Evolutionary conservation across 2,329 filamentous ascomycete genomes (phyloP).

Genomic region (Alternaria atra): DNA sequence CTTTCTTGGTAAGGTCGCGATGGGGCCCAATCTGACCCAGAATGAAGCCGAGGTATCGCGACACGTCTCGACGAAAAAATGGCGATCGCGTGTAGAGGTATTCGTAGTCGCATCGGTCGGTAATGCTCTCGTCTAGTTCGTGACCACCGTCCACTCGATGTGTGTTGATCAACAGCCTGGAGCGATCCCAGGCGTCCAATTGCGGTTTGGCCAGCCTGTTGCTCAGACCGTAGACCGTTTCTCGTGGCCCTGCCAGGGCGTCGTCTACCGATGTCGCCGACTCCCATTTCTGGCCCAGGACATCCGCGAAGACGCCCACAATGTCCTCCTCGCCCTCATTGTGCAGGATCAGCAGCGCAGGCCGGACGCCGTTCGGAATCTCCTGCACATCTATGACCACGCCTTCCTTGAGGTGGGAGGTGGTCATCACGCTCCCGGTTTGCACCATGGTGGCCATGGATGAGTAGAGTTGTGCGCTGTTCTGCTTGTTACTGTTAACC

Average conservation of each 20-base stretch:
- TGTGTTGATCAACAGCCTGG: slow-evolving; percentile 76
- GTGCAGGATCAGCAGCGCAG: slow-evolving; percentile 67
- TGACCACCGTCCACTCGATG: slow-evolving; percentile 73
- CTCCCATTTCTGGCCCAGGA: slow-evolving; percentile 76
- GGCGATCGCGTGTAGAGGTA: slow-evolving; percentile 80
- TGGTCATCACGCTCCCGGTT: slow-evolving; percentile 40
- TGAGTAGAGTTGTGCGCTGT: slow-evolving; percentile 26
- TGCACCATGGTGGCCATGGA: slow-evolving; percentile 53
- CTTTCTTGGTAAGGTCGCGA: slow-evolving; percentile 78
- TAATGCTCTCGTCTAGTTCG: slow-evolving; percentile 71
- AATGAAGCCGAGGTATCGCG: slow-evolving; percentile 80
- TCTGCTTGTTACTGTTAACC: slow-evolving; percentile 38
- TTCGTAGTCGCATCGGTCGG: slow-evolving; percentile 80
- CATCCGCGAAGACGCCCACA: slow-evolving; percentile 77
- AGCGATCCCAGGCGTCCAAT: slow-evolving; percentile 64
- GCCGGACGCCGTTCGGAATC: slow-evolving; percentile 43
- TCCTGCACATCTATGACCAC: slow-evolving; percentile 48
- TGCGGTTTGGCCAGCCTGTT: slow-evolving; percentile 66
- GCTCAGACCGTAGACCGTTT: slow-evolving; percentile 73
- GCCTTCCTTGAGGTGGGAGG: slow-evolving; percentile 43
- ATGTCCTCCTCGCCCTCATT: slow-evolving; percentile 76
- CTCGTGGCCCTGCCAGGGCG: slow-evolving; percentile 64
- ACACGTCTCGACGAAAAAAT: slow-evolving; percentile 77
- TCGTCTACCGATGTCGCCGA: slow-evolving; percentile 65
- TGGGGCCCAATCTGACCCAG: slow-evolving; percentile 82